Base-by-base conservation (phyloP, 768 basidiomycete genomes). In the Mrakia blollopis region DNA sequence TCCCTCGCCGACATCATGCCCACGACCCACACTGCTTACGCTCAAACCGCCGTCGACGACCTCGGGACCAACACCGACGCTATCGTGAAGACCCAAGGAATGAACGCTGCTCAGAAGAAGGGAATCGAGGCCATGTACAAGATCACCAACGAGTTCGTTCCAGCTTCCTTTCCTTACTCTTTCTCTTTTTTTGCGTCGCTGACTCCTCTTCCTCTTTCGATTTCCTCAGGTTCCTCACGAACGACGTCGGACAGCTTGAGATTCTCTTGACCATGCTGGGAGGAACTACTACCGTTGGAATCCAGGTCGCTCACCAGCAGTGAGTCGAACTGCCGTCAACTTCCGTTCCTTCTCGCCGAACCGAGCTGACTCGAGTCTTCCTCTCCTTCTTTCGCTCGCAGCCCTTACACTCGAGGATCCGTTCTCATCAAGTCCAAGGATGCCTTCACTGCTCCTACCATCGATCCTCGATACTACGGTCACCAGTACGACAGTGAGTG, bases 301-400 rank as follows among this genome's bases (percentile, higher is more conserved):
- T 92, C 72, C 91, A 91, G 81, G 88, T 88, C 11, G 90, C 89
- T 1, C 81, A 90, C 25, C 90, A 91, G 81, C 89, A 88, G 72
- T 73, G 61, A 52, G 72, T 73, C 21, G 10, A 3, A 14, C n/a
- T 35, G 18, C 23, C 25, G 16, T 54, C 16, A 1, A 25, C n/a
- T n/a, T n/a, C n/a, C n/a, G n/a, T 0, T 0, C 41, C n/a, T 41
- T 25, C 30, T 47, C n/a, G n/a, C n/a, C n/a, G 44, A 44, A 30
- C 30, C 14, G 50, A 0, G 70, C 47, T 16, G 50, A 14, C 28
- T 35, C 71, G 14, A 30, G 52, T 23, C 28, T 28, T 57, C 18
- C 28, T 1, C 37, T 30, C 44, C n/a, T 37, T 21, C 23, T 0
- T 30, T 30, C 69, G 52, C 11, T 23, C 23, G 0, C 61, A 63